phyloP scores from a whole-genome alignment of 352 stramenopile genomes.

The Pythium brassicae region DNA sequence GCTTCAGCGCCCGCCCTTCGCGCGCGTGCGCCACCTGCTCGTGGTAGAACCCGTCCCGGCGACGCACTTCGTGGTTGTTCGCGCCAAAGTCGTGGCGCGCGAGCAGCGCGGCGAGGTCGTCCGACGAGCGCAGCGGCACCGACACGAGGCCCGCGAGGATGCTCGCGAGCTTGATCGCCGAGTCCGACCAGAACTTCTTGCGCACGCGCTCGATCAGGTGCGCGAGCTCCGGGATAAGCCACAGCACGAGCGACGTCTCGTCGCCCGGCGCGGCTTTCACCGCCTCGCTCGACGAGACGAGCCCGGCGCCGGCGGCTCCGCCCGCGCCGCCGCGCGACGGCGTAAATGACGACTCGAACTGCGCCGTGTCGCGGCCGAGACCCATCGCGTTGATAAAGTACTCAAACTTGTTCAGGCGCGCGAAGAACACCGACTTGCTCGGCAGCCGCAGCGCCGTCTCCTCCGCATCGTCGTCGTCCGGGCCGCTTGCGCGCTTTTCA shows the following conservation, averaged over 20 bases:
- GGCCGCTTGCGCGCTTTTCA: background rate
- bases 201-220: conserved; percentile 61
- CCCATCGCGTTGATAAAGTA: conserved; percentile 84
- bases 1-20: conserved; percentile 61
- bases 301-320: conserved; percentile 11
- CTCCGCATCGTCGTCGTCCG: background rate
- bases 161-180: conserved; percentile 58
- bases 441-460: conserved; percentile 27
- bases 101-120: conserved; percentile 55
- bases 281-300: conserved; percentile 52
- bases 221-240: conserved; percentile 72
- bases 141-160: conserved; percentile 62
- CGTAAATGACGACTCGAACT: conserved; percentile 74
- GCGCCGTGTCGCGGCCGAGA: conserved; percentile 58
- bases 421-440: conserved; percentile 62
- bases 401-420: conserved; percentile 77
- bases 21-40: conserved; percentile 77
- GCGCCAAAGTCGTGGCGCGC: conserved; percentile 50
- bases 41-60: conserved; percentile 79
- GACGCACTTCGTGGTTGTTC: conserved; percentile 74
- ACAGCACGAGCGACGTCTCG: conserved; percentile 72
- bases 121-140: conserved; percentile 58
- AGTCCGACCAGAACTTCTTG: conserved; percentile 67
- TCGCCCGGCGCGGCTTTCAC: conserved; percentile 65
- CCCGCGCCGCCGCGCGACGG: conserved; percentile 32